Base-by-base conservation (phyloP, 768 basidiomycete genomes). In the Rhizopogon sp. region DNA sequence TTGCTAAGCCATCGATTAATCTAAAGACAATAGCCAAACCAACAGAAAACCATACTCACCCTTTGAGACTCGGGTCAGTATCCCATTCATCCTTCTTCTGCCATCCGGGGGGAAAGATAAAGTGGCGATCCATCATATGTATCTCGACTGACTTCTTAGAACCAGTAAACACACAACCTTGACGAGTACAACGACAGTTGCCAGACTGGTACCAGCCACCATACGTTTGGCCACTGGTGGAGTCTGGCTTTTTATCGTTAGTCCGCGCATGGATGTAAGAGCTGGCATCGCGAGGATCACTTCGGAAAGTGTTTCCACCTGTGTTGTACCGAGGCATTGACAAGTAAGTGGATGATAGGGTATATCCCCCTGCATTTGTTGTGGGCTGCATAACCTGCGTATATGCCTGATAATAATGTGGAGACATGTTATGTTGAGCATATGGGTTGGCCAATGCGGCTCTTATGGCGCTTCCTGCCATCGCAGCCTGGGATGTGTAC, bases 101-200 rank as follows among this genome's bases (percentile, higher is more conserved):
- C 84, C 87, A 90, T 20, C 83, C 85, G 43, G 80, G 78, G 22
- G 92, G 91, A 59, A 82, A 91, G 45, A 93, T 83, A 42, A 93
- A 76, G 67, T 93, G 91, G n/a, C 90, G 78, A 61, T 93, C 91
- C 90, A 92, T 93, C 83, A 84, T 87, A 64, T 94, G 92, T 29
- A 74, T 76, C 67, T 92, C 87, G 14, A 92, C 80, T 25, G 81
- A 73, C 65, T 89, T 88, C 40, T 74, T 72, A 3, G 89, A 85
- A 35, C 88, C 90, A 39, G 73, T 73, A 62, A 90, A 94, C 6
- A 66, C 61, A 66, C 91, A 94, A n/a, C 77, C 76, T 42, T 71
- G 74, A 60, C 86, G 76, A 7, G 79, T 76, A 66, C 90, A 92
- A 52, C 79, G 77, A 58, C 59, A 66, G 60, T 74, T 77, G 4